phyloP scores from a whole-genome alignment of 257 asterid species.

The Solanum medicagineum region DNA sequence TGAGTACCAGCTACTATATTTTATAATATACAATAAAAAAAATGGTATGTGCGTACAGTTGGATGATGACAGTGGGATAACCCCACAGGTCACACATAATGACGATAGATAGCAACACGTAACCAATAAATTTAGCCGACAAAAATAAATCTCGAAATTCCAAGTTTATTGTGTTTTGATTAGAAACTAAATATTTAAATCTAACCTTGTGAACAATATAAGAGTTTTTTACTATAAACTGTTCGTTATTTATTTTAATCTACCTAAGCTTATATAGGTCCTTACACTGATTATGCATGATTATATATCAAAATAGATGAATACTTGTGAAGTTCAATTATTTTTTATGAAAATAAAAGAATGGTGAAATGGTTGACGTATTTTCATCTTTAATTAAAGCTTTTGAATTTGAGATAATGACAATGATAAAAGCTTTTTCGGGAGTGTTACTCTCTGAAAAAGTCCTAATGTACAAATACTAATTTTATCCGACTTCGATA shows the following conservation, averaged over 20 bases:
- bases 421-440: too few relatives aligned
- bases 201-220: background rate
- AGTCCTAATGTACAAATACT: too few relatives aligned
- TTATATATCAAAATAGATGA: too few relatives aligned
- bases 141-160: background rate
- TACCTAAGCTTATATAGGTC: background rate
- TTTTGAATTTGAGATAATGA: too few relatives aligned
- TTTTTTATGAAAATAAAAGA: too few relatives aligned
- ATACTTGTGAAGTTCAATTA: too few relatives aligned
- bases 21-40: background rate
- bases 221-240: background rate
- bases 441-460: too few relatives aligned
- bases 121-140: background rate
- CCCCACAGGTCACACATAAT: background rate
- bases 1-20: background rate
- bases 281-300: background rate
- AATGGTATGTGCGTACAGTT: background rate
- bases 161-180: background rate
- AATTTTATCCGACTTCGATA: too few relatives aligned
- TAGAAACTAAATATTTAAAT: background rate
- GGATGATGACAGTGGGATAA: background rate
- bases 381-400: too few relatives aligned
- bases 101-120: background rate
- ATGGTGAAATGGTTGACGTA: too few relatives aligned
- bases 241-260: background rate